Evolutionary conservation across 805 yeast genomes (phyloP).

Genomic region (Ogataea minuta): DNA sequence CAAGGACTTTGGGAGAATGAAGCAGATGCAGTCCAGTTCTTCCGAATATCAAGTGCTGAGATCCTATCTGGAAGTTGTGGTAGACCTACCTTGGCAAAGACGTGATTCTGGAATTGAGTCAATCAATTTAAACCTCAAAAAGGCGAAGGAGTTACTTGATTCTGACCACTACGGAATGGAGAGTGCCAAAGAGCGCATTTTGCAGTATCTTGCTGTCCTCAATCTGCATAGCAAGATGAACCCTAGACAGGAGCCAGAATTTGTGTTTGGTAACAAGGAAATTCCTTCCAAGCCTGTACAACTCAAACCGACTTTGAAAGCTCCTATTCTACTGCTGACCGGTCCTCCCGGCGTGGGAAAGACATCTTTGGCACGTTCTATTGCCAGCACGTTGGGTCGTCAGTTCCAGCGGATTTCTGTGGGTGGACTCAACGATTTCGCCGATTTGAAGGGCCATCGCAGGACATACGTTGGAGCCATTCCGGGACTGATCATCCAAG

Average conservation of each 20-base stretch:
- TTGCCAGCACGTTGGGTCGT: constrained; percentile 71
- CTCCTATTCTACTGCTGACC: constrained; percentile 78
- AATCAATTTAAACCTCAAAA: constrained; percentile 45
- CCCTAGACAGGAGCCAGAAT: constrained; percentile 7
- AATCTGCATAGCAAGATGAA: constrained; percentile 45
- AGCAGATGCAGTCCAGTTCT: constrained; percentile 53
- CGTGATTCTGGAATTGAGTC: constrained; percentile 21
- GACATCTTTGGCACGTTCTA: constrained; percentile 79
- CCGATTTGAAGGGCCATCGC: constrained; percentile 87
- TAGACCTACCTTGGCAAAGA: constrained; percentile 59
- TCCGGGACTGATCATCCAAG: constrained; percentile 82
- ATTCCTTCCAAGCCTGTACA: neutral
- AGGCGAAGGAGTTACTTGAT: constrained; percentile 59
- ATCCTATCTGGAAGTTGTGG: constrained; percentile 61
- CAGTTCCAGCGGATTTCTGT: constrained; percentile 76
- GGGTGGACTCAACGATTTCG: constrained; percentile 87
- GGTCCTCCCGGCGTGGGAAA: constrained; percentile 97
- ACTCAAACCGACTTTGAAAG: constrained; percentile 24
- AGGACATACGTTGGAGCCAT: constrained; percentile 90
- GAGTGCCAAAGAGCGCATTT: constrained; percentile 67
- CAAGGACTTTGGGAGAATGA: constrained; percentile 56
- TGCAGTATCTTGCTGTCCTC: constrained; percentile 78
- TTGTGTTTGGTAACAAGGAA: constrained; percentile 4
- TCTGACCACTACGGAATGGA: constrained; percentile 78
- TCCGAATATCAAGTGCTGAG: constrained; percentile 64